A percentile compares a stretch with the other conserved stretches of the same genome.
Conservation (phyloP, 2,329 filamentous ascomycete species). For the Trichoderma arundinaceum region DNA sequence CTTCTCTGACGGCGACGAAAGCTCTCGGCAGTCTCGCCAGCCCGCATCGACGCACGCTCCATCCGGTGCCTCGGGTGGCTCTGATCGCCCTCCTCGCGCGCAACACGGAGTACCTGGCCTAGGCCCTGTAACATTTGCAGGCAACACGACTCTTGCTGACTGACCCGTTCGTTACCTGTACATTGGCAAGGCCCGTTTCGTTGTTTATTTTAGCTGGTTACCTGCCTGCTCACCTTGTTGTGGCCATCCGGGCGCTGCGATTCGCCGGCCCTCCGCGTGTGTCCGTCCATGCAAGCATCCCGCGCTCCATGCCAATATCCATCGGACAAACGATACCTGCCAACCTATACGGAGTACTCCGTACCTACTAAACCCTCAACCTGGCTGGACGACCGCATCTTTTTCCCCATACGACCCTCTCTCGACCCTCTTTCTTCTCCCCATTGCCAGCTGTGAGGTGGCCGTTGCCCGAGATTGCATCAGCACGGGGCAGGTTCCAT, state of each 20-base stretch:
- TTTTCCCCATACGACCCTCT: slow-evolving; percentile 27
- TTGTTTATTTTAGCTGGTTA: slow-evolving; percentile 13
- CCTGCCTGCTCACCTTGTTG: slow-evolving; percentile 27
- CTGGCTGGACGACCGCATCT: slow-evolving; percentile 20
- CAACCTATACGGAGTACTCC: slow-evolving; percentile 15
- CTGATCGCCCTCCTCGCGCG: slow-evolving; percentile 18
- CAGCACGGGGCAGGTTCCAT: slow-evolving; percentile 33
- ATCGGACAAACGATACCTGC: slow-evolving; percentile 13
- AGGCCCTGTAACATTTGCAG: slow-evolving; percentile 28
- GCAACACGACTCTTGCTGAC: slow-evolving; percentile 23
- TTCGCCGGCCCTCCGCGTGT: slow-evolving; percentile 25
- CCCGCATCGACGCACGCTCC: slow-evolving; percentile 18
- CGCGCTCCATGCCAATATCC: slow-evolving; percentile 10
- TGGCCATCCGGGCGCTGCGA: slow-evolving; percentile 19
- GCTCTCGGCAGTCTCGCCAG: slow-evolving; percentile 15
- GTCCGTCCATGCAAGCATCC: not conserved
- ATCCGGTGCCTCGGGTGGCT: slow-evolving; percentile 15
- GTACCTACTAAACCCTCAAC: slow-evolving; percentile 2
- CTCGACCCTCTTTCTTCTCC: slow-evolving; percentile 15
- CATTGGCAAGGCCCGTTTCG: slow-evolving; percentile 17
- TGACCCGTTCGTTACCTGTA: slow-evolving; percentile 18
- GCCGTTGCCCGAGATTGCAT: slow-evolving; percentile 31
- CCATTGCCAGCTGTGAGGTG: slow-evolving; percentile 30
- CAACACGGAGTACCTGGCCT: not conserved
- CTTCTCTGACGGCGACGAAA: not conserved